Evolutionary conservation across 495 filamentous ascomycete genomes (phyloP), one percentile per base, ranked within the genome.

Genomic region (Penicillium odoratum): DNA sequence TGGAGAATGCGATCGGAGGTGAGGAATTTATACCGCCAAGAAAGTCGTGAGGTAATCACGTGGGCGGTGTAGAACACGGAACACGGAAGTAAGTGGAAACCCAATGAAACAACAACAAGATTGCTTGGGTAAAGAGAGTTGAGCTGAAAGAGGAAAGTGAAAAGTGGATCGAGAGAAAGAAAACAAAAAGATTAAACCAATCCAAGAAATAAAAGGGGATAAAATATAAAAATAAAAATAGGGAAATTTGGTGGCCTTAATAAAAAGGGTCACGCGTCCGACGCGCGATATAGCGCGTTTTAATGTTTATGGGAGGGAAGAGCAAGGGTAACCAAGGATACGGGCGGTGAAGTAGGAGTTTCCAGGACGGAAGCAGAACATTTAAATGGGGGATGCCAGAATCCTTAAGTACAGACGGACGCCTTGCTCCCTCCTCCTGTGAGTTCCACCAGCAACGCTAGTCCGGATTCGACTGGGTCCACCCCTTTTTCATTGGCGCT

Each of bases 381-480:
- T 67, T 44, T 36, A 53, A 56, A 70, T 70, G 73, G 74, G 71
- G 75, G 75, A 72, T 70, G 72, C 68, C 69, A 74, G 73, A 77
- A 75, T 76, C 68, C 76, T 79, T 79, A 79, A 79, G 75, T 79
- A 79, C 75, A 69, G 73, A 71, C 67, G 69, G 62, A 63, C 70
- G 67, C 64, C 65, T 74, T 69, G 71, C 69, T 63, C 73, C 69
- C 64, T 60, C 58, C 58, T 69, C 66, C 65, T 67, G 67, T 65
- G 64, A 76, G 71, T 73, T 75, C 75, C 74, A 78, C 76, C 68
- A 53, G 59, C 63, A 51, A 60, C 69, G 58, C 64, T 77, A 69
- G 61, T 59, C 71, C 68, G 55, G 51, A 69, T 72, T 61, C 67
- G 61, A 60, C 65, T 66, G 67, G 71, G 60, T 69, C 64, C 69